Base-by-base conservation (phyloP, 306 rosid species). In the Inga oerstediana region DNA sequence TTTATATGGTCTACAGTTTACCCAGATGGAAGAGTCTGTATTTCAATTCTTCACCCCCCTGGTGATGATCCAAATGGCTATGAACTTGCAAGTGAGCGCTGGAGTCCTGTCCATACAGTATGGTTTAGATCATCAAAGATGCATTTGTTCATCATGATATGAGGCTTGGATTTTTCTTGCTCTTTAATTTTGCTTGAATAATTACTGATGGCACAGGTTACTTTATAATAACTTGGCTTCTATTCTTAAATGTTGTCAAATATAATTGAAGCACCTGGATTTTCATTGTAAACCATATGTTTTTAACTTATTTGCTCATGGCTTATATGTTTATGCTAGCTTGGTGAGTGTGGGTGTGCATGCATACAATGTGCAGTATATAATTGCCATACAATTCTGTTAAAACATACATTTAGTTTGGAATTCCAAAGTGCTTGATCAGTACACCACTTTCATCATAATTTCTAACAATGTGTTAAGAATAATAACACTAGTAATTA, bases 1-100 rank as follows among this genome's bases (percentile, higher is more conserved):
- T 20, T 66, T 58, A 43, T 78, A 19, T 77, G 35, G 59, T 32
- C 39, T 83, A 49, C 80, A 89, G 92, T 89, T 80, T 89, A 85
- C 39, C 19, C 69, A 0, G 89, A 89, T 83, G 92, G 92, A 59
- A 89, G 52, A 72, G 92, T 89, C 75, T 89, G 92, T 39, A 87
- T 89, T 78, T 89, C 92, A 70, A 89, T 89, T 85, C 90, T 89
- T 66, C 92, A 89, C 67, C 88, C 92, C 43, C 92, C 92, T 11
- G 92, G 92, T 17, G 92, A 89, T 13, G 92, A 89, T 85, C 90
- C 92, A 64, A 87, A 78, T 71, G 92, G 92, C 62, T 89, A 89
- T 14, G 92, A 89, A 84, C 89, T 83, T 32, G 90, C 92, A 5
- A 85, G 86, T 54, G 92, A 89, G 80, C 89, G 90, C 22, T 89